Base-by-base conservation (phyloP, 176 grass and related monocot species). In the Coix lacrymajobi region DNA sequence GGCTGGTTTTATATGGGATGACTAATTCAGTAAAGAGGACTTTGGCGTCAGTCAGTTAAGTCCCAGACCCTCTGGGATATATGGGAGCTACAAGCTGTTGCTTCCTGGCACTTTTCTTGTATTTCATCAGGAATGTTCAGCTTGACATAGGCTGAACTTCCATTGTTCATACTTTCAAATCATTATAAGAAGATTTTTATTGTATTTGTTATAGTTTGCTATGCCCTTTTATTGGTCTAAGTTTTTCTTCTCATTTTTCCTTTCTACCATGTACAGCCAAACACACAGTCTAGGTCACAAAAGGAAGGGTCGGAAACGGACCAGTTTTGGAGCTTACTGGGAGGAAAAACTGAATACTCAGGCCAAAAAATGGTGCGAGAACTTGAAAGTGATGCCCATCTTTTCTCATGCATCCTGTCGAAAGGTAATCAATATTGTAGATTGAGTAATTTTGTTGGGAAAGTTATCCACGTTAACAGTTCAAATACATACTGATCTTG, bases 291-390 rank as follows among this genome's bases (percentile, higher is more conserved):
- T 2, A 94, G 81, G 71, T 83, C 89, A 28, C 94, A 94, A 72
- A 97, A 90, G 80, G 94, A 97, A 86, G 94, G 92, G 44, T 88
- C 87, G 86, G 92, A 97, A 88, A 94, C 83, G 24, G 92, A 97
- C 39, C 92, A 92, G 22, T 97, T 97, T 84, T 97, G 94, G 94
- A 94, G 80, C 64, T 85, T 97, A 70, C 85, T 97, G 57, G 94
- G 92, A 57, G 89, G 91, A 61, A 97, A 92, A 92, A 75, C 83
- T 61, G 94, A 97, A 80, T 97, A 94, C 72, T 79, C 89, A 5
- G 90, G 91, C 85, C 89, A 97, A 76, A 97, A 97, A 75, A 77
- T 97, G 43, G 82, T 66, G 70, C 93, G 80, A 79, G 91, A 90
- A 86, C 87, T 76, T 76, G 94, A 97, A 97, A 88, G 85, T 81